Base-by-base conservation (phyloP, 2,329 filamentous ascomycete genomes). In the Berkeleyomyces basicola region DNA sequence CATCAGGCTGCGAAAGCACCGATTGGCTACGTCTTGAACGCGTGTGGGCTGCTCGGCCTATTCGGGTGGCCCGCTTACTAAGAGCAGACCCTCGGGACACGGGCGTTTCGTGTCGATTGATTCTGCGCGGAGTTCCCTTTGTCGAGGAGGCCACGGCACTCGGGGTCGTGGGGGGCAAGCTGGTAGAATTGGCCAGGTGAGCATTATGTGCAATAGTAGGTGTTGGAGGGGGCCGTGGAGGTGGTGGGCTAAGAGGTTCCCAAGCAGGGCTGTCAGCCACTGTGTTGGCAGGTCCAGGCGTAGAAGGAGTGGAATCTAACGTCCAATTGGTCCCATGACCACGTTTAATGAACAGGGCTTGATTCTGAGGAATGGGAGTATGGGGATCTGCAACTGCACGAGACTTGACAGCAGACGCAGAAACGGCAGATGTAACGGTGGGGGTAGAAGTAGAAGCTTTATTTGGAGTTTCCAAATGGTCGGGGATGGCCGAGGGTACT, bases 241-340 rank as follows among this genome's bases (percentile, higher is more conserved):
- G 63, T 42, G 63, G 63, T 16, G 63, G 63, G 31, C 61, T 63
- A 3, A 84, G 73, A 0, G 81, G 81, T 67, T 86, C 83, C 63
- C 74, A 78, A 3, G 77, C 75, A 2, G 83, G 83, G 64, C 80
- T 81, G 42, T 76, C 74, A 14, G 75, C 70, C 57, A 77, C 75
- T 16, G 64, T 67, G 36, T 67, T 65, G 9, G 71, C 66, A 7
- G 72, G 74, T 16, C 71, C 70, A 1, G 83, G 83, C 1, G 83
- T 86, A 3, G 81, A 81, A 3, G 81, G 79, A 0, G 81, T 82
- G 5, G 80, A 77, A 4, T 74, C 76, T 14, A 78, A 73, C 2
- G 76, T 79, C 82, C 83, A 86, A 68, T 79, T 80, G 0, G 83
- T 86, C 53, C 80, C 81, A 64, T 72, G 70, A 46, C 74, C 71